phyloP scores from a whole-genome alignment of 129 eudicot species.

The Logfia minima region DNA sequence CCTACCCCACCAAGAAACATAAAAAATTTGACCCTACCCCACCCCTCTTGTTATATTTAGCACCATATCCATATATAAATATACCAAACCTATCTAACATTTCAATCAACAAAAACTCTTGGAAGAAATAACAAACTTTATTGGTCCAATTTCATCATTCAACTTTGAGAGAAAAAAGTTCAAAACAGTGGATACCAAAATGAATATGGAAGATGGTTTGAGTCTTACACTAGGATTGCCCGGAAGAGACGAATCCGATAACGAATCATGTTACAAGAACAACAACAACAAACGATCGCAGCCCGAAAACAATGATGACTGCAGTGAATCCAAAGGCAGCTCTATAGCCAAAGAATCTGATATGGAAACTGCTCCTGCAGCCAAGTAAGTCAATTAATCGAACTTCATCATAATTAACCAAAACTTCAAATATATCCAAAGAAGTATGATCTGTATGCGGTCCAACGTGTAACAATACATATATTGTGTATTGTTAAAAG shows the following conservation, averaged over 20 bases:
- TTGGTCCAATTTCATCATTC: background rate
- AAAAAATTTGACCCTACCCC: background rate
- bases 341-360: conserved; percentile 36
- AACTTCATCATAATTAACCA: background rate
- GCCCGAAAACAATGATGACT: conserved; percentile 36
- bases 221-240: conserved; percentile 77
- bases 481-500: too few relatives aligned
- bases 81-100: conserved; percentile 21
- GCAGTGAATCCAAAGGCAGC: conserved; percentile 33
- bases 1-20: background rate
- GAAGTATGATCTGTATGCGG: too few relatives aligned
- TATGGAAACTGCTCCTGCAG: conserved; percentile 48
- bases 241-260: conserved; percentile 48
- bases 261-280: conserved; percentile 39
- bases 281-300: conserved; percentile 65
- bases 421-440: too few relatives aligned
- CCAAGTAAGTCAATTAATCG: conserved; percentile 56
- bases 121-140: background rate
- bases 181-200: conserved; percentile 23
- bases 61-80: conserved; percentile 23
- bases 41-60: conserved; percentile 6
- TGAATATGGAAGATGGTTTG: conserved; percentile 53
- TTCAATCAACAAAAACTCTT: conserved; percentile 25
- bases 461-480: too few relatives aligned
- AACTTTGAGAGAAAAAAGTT: background rate